Conservation (phyloP, 306 rosid species). For the Astragalus membranaceus region DNA sequence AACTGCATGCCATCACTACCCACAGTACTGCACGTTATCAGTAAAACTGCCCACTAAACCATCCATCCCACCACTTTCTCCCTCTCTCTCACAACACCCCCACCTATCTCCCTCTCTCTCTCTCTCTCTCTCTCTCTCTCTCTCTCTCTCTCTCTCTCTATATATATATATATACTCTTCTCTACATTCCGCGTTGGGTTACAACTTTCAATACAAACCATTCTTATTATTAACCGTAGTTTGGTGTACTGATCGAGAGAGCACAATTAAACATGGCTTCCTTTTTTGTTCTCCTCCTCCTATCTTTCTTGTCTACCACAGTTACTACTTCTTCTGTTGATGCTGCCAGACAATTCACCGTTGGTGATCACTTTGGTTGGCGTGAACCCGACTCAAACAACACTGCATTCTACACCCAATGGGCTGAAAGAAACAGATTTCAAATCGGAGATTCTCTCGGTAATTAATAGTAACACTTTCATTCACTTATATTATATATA, state of each 20-base stretch:
- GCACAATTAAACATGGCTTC: slow-evolving; percentile 26
- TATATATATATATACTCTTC: not conserved
- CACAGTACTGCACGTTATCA: not conserved
- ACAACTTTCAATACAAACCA: not conserved
- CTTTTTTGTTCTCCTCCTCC: not conserved
- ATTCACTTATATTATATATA: too few species aligned
- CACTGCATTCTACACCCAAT: slow-evolving; percentile 37
- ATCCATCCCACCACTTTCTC: not conserved
- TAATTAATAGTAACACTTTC: not conserved
- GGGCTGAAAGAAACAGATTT: slow-evolving; percentile 67
- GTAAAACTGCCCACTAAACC: not conserved
- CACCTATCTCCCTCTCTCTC: not conserved
- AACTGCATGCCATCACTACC: not conserved
- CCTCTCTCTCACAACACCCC: not conserved
- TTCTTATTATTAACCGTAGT: not conserved
- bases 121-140: not conserved
- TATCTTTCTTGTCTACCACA: slow-evolving; percentile 20
- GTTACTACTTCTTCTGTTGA: slow-evolving; percentile 9
- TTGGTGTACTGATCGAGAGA: not conserved
- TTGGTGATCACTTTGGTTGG: slow-evolving; percentile 76
- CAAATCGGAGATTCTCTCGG: slow-evolving; percentile 77
- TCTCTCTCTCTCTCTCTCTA: too few species aligned
- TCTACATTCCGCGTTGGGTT: not conserved
- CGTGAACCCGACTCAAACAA: slow-evolving; percentile 34
- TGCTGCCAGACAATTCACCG: slow-evolving; percentile 46